These are phyloP conservation scores for Malassezia sp. DNA, from an alignment of 1,284 basidiomycete genomes.

Conservation along the genomic window DNA sequence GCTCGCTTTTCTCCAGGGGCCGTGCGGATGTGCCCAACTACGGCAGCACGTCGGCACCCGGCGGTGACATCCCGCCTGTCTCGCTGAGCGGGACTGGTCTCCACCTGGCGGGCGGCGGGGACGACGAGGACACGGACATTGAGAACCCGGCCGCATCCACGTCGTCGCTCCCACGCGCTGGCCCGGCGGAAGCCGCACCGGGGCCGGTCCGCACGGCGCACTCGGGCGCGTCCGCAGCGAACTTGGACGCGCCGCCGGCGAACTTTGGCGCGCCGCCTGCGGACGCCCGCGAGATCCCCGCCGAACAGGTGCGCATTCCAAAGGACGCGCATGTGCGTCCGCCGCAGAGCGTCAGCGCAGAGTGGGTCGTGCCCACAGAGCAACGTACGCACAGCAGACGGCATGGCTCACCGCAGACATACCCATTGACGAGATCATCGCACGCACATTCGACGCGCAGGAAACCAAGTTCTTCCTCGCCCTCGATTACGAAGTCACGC, in stretches of 20 bases:
- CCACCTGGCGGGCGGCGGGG: slow-evolving; percentile 10
- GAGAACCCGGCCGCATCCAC: no score
- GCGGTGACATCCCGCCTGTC: slow-evolving; percentile 21
- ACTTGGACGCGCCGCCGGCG: no score
- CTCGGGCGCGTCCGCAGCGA: no score
- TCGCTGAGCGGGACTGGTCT: slow-evolving; percentile 23
- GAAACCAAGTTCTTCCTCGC: slow-evolving; percentile 56
- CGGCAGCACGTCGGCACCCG: slow-evolving; percentile 7
- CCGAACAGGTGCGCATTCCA: no score
- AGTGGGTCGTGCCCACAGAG: neutral
- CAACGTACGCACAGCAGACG: neutral
- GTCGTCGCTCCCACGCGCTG: no score
- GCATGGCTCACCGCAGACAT: no score
- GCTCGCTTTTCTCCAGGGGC: neutral
- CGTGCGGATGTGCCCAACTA: slow-evolving; percentile 1
- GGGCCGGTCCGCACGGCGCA: no score
- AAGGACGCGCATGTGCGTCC: no score
- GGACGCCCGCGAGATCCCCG: no score
- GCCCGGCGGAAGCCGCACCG: no score
- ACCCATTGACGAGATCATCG: neutral
- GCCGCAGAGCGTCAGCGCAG: no score
- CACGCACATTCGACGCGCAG: slow-evolving; percentile 53
- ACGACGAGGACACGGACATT: neutral
- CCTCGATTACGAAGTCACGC: slow-evolving; percentile 28
- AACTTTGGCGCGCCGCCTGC: no score